Base-by-base conservation (phyloP, 2,329 filamentous ascomycete genomes). In the Pseudogymnoascus sp. region DNA sequence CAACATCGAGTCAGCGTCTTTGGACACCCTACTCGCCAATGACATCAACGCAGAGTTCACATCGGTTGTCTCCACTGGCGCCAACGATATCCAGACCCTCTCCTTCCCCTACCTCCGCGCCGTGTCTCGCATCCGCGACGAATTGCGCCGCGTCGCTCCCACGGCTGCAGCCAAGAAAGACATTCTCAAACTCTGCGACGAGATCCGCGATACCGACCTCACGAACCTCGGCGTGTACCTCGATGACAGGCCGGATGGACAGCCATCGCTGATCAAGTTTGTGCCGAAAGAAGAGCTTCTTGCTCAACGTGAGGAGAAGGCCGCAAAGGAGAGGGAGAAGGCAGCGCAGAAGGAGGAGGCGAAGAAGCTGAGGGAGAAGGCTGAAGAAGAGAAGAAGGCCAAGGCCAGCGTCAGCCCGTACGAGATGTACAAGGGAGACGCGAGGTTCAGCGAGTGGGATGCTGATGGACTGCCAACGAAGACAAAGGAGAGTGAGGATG, bases 201-300 rank as follows among this genome's bases (percentile, higher is more conserved):
- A 82, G 16, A 83, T 97, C 43, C 88, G 92, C 59, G 90, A 97
- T 71, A 80, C 84, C 8, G 85, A 92, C 61, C 83, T 97, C 9
- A 92, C 89, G 68, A 86, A 92, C 62, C 77, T 95, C 0, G 90
- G 88, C 37, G 88, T 97, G 62, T 95, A 95, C 70, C 84, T 97
- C 1, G 92, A 97, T 70, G 92, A 97, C 69, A 84, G 90, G 58
- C 77, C 76, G n/a, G 82, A 81, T 54, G 78, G 77, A 60, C 80
- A 80, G 70, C 87, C 84, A 0, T 90, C 91, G 0, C 80, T 96
- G 32, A 87, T 96, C 64, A 85, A 85, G 68, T 85, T 85, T 63
- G 76, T 85, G 8, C 80, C 82, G 0, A 80, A 79, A 3, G 74
- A 78, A 3, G 80, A 84, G 64, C 74, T 86, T 25, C 79, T 85